These are phyloP conservation scores for Didymella pinodella DNA, from an alignment of 2,329 filamentous ascomycete species.

Conservation along the genomic window DNA sequence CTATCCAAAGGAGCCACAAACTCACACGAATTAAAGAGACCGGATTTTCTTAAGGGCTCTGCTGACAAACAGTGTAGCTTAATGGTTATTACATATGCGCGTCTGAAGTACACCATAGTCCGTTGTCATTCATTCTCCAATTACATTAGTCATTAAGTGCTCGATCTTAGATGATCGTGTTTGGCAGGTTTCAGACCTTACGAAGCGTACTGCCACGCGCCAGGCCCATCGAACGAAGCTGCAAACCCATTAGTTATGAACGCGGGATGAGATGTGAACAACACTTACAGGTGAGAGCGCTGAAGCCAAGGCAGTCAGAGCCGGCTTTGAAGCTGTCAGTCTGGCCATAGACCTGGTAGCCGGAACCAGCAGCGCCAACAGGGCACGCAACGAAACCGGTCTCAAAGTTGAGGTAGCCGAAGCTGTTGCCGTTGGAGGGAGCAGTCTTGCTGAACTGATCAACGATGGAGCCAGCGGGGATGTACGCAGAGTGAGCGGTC, in stretches of 20 bases:
- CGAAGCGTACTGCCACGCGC: conserved; percentile 47
- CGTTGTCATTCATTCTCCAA: not conserved
- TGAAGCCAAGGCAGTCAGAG: conserved; percentile 48
- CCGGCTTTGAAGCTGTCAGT: conserved; percentile 29
- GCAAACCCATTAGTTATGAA: not conserved
- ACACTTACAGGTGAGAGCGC: conserved; percentile 42
- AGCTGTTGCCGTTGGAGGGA: conserved; percentile 28
- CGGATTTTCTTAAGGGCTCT: conserved; percentile 30
- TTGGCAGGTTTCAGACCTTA: conserved; percentile 23
- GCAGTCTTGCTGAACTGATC: conserved; percentile 57
- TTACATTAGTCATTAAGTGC: conserved; percentile 21
- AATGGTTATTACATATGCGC: conserved; percentile 14
- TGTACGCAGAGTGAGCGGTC: conserved; percentile 60
- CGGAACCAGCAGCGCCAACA: conserved; percentile 24
- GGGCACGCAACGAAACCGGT: conserved; percentile 49
- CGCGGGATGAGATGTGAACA: not conserved
- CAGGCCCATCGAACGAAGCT: conserved; percentile 35
- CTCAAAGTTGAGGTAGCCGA: conserved; percentile 41
- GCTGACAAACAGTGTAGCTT: conserved; percentile 30
- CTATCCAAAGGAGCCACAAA: conserved; percentile 23
- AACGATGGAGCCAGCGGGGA: conserved; percentile 60
- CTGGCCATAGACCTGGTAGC: conserved; percentile 48
- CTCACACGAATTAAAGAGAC: conserved; percentile 37
- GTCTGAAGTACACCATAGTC: conserved; percentile 8
- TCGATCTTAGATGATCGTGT: conserved; percentile 14